Evolutionary conservation across 768 basidiomycete species (phyloP).

Genomic region (Termitomyces sp.): DNA sequence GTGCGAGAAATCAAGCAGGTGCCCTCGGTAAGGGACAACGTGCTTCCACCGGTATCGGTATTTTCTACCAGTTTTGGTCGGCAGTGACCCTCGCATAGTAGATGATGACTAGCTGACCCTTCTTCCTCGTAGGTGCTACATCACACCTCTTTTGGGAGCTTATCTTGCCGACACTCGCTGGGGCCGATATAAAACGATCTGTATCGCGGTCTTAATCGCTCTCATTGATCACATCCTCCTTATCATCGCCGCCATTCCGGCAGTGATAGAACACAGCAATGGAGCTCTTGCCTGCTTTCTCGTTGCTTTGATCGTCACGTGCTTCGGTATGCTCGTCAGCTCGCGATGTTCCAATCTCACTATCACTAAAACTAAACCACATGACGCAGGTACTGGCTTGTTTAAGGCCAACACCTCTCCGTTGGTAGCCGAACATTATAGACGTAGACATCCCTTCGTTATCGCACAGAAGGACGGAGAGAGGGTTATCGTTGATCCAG

Average conservation of each 20-base stretch:
- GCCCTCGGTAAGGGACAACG: constrained; percentile 64
- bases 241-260: constrained; percentile 56
- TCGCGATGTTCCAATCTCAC: background rate
- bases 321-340: constrained; percentile 25
- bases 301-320: constrained; percentile 57
- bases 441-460: constrained; percentile 46
- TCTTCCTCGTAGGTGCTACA: constrained; percentile 46
- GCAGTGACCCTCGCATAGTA: background rate
- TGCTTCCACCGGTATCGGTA: constrained; percentile 66
- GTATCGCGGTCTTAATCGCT: constrained; percentile 50
- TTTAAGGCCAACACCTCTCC: constrained; percentile 79
- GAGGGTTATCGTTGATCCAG: constrained; percentile 46
- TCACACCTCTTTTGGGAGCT: constrained; percentile 63
- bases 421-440: constrained; percentile 72
- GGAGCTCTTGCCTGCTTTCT: constrained; percentile 11
- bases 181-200: constrained; percentile 73
- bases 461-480: constrained; percentile 46
- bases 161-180: constrained; percentile 67
- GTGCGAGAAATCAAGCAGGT: constrained; percentile 49
- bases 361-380: background rate
- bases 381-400: constrained; percentile 48
- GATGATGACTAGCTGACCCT: background rate
- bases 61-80: constrained; percentile 68
- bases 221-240: constrained; percentile 61
- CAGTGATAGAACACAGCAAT: constrained; percentile 24